Evolutionary conservation across 192 early-diverging fungal species (phyloP).

Genomic region (Coemansia sp.): DNA sequence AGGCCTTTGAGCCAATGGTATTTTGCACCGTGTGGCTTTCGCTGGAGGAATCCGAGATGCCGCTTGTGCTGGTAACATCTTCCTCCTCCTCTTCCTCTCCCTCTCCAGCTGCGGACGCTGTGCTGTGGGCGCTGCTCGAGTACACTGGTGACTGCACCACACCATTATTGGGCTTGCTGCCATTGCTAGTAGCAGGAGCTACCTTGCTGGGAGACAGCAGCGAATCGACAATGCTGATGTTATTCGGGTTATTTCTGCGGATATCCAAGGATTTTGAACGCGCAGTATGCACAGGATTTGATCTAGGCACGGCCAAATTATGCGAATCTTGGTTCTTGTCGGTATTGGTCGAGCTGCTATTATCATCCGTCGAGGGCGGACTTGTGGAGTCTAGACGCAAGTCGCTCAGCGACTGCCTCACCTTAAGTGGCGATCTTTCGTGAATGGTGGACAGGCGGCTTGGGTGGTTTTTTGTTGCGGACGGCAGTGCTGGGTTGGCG

Average conservation of each 20-base stretch:
- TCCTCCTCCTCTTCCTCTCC: background rate
- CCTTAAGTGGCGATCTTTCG: constrained; percentile 13
- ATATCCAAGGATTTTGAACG: constrained; percentile 27
- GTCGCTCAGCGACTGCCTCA: constrained; percentile 27
- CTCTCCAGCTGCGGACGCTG: background rate
- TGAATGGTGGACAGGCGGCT: constrained; percentile 8
- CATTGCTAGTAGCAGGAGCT: background rate
- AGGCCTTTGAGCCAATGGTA: background rate
- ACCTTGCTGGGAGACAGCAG: background rate
- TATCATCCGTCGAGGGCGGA: background rate
- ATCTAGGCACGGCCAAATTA: background rate
- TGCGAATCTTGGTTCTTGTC: constrained; percentile 9
- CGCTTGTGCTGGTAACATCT: constrained; percentile 2
- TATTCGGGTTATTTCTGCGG: background rate
- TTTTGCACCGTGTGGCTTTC: constrained; percentile 7
- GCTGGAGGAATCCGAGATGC: background rate
- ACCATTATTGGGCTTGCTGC: background rate
- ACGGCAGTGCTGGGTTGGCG: background rate
- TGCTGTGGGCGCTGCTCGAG: constrained; percentile 6
- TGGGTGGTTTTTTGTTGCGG: too few relatives aligned
- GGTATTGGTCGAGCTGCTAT: background rate
- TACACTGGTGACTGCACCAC: background rate
- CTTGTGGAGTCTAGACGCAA: constrained; percentile 11
- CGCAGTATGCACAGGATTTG: background rate
- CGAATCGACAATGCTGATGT: background rate